Conservation (phyloP, 1,284 basidiomycete genomes). For the Rhodotorula sp. region DNA sequence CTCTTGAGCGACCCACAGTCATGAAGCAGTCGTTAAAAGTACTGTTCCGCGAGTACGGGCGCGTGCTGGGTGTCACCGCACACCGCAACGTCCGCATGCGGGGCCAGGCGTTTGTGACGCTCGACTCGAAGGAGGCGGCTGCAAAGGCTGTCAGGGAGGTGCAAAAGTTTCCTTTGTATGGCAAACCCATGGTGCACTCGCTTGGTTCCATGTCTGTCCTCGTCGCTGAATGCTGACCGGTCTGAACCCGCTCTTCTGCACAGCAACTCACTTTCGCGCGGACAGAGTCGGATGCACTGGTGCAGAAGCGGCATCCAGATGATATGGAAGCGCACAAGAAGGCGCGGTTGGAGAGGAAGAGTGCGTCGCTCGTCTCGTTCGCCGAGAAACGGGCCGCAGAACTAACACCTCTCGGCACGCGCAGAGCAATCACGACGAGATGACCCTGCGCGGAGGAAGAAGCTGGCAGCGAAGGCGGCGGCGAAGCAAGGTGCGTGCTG, state of each 20-base stretch:
- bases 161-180: slow-evolving; percentile 89
- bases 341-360: slow-evolving; percentile 72
- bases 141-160: slow-evolving; percentile 88
- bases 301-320: slow-evolving; percentile 65
- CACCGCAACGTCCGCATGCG: slow-evolving; percentile 94
- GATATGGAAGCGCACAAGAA: slow-evolving; percentile 73
- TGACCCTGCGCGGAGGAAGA: slow-evolving; percentile 82
- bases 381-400: too few relatives aligned
- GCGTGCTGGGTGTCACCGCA: slow-evolving; percentile 86
- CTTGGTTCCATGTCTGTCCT: not conserved
- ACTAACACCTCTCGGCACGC: not conserved
- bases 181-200: slow-evolving; percentile 81
- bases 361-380: slow-evolving; percentile 53
- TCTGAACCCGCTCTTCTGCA: too few relatives aligned
- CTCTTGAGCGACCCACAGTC: slow-evolving; percentile 53
- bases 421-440: slow-evolving; percentile 74
- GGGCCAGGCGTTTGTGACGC: slow-evolving; percentile 96
- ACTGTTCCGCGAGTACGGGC: slow-evolving; percentile 90
- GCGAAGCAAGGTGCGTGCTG: slow-evolving; percentile 48
- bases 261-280: slow-evolving; percentile 92
- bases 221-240: not conserved
- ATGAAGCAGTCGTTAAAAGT: slow-evolving; percentile 83
- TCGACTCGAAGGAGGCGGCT: slow-evolving; percentile 75
- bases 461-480: slow-evolving; percentile 72
- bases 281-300: slow-evolving; percentile 83